phyloP scores from a whole-genome alignment of 768 basidiomycete species.

The Trametes punicea region DNA sequence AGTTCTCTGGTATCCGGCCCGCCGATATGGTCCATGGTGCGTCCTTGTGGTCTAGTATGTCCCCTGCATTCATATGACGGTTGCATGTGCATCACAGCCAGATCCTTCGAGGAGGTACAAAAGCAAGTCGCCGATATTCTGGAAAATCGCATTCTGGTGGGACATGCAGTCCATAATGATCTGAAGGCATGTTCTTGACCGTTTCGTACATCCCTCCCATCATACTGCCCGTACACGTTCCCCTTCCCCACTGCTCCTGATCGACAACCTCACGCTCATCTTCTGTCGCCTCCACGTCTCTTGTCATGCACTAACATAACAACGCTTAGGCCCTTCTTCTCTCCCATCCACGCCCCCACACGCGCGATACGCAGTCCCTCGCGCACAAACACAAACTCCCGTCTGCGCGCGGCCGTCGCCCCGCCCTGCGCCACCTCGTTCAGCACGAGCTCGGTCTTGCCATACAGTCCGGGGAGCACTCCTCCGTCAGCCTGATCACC shows the following conservation, averaged over 20 bases:
- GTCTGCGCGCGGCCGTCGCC: conserved; percentile 51
- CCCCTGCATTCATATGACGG: not conserved
- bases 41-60: conserved; percentile 12
- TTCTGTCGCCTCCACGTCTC: not conserved
- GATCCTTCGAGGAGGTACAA: conserved; percentile 77
- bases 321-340: conserved; percentile 56
- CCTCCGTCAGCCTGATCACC: conserved; percentile 59
- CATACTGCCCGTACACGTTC: conserved; percentile 13
- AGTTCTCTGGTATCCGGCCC: conserved; percentile 80
- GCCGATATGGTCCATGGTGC: conserved; percentile 69
- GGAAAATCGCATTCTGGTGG: conserved; percentile 76
- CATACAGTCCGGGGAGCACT: conserved; percentile 90
- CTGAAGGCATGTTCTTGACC: conserved; percentile 49
- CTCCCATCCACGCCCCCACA: conserved; percentile 61
- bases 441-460: conserved; percentile 72
- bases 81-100: conserved; percentile 43
- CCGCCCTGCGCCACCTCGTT: conserved; percentile 77
- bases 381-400: conserved; percentile 54
- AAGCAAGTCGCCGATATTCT: conserved; percentile 71
- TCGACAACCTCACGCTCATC: not conserved
- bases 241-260: not conserved
- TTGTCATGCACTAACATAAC: not conserved
- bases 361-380: conserved; percentile 68
- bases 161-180: conserved; percentile 91
- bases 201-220: conserved; percentile 6